phyloP scores from a whole-genome alignment of 140 eudicot genomes.

The Stevia rebaudiana region DNA sequence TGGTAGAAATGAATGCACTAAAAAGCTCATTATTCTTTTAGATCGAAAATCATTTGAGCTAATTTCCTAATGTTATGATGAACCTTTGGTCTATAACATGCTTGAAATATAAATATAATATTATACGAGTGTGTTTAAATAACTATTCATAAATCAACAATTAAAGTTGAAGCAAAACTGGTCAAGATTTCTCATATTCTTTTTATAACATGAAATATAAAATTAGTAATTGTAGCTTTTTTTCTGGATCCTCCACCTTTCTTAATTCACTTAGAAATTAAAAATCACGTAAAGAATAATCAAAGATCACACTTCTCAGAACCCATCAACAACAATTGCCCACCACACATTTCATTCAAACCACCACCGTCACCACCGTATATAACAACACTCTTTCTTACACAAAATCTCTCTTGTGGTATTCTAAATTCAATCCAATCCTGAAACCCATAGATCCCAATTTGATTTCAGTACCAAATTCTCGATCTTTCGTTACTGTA shows the following conservation, averaged over 20 bases:
- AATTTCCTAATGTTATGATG: too few relatives aligned
- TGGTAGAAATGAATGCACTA: too few relatives aligned
- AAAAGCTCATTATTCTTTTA: too few relatives aligned
- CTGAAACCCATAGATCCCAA: conserved; percentile 9
- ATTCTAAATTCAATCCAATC: conserved; percentile 4
- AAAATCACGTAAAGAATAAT: background rate
- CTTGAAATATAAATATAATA: too few relatives aligned
- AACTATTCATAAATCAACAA: too few relatives aligned
- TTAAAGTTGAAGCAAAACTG: background rate
- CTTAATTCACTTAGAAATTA: background rate
- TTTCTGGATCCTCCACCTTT: conserved; percentile 15
- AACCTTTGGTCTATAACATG: too few relatives aligned
- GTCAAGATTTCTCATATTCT: background rate
- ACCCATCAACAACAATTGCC: conserved; percentile 2
- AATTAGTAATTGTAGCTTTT: conserved; percentile 6
- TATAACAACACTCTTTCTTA: background rate
- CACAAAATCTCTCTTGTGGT: background rate
- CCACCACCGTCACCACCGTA: conserved; percentile 1
- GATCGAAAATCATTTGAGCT: too few relatives aligned
- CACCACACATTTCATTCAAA: conserved; percentile 14
- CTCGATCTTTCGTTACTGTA: background rate
- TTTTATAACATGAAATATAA: background rate
- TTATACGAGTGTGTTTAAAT: too few relatives aligned
- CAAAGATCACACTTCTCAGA: background rate
- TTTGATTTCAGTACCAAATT: background rate